Evolutionary conservation across 257 asterid species (phyloP).

Genomic region (Plectranthus barbatus): DNA sequence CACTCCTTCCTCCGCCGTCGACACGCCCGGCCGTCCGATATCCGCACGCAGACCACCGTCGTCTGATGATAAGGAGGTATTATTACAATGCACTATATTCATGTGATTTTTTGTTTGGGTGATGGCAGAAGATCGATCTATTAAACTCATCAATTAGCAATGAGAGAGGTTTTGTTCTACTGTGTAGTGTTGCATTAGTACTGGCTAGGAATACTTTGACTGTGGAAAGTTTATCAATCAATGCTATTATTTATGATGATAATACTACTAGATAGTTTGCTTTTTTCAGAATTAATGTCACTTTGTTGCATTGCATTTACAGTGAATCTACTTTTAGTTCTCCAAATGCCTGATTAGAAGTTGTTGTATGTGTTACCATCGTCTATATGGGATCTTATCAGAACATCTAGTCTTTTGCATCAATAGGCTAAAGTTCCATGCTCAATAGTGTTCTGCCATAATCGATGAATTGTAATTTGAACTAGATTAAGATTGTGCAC

Average conservation of each 20-base stretch:
- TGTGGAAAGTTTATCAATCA: background rate
- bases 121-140: constrained; percentile 2
- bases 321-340: background rate
- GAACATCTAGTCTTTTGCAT: too few relatives aligned
- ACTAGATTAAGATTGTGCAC: too few relatives aligned
- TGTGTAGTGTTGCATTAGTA: background rate
- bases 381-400: background rate
- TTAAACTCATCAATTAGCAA: background rate
- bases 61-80: too few relatives aligned
- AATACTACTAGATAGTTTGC: background rate
- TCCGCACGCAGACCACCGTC: too few relatives aligned
- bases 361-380: background rate
- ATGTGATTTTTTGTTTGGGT: too few relatives aligned
- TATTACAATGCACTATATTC: too few relatives aligned
- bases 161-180: background rate
- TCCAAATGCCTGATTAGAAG: background rate
- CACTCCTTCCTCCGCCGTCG: too few relatives aligned
- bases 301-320: background rate
- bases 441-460: too few relatives aligned
- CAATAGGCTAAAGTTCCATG: too few relatives aligned
- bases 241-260: background rate
- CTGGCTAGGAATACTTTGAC: too few relatives aligned
- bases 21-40: too few relatives aligned
- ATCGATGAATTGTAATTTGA: too few relatives aligned
- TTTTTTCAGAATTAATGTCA: background rate